Evolutionary conservation across 768 basidiomycete genomes (phyloP).

Genomic region (Leccinum sublutescens): DNA sequence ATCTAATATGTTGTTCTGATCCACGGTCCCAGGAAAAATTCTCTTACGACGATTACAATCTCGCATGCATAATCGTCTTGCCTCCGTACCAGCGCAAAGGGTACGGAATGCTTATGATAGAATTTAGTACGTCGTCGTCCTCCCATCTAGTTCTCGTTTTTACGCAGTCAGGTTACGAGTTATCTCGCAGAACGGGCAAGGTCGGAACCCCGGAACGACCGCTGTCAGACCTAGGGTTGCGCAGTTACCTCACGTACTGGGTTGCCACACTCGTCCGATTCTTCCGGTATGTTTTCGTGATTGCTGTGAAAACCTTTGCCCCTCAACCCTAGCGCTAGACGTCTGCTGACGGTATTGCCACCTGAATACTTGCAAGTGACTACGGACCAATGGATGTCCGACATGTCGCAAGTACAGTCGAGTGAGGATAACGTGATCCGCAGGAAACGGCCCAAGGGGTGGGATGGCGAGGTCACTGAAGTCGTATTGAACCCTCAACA

Average conservation of each 20-base stretch:
- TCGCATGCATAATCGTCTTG: conserved; percentile 94
- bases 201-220: conserved; percentile 94
- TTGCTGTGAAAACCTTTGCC: background rate
- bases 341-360: conserved; percentile 60
- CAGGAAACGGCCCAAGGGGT: conserved; percentile 62
- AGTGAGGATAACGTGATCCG: conserved; percentile 29
- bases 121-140: conserved; percentile 76
- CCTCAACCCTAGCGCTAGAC: conserved; percentile 32
- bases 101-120: conserved; percentile 94
- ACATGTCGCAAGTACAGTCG: conserved; percentile 36
- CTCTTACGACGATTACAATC: conserved; percentile 95
- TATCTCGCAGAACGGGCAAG: conserved; percentile 76
- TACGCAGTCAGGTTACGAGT: conserved; percentile 73
- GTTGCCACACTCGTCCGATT: conserved; percentile 80
- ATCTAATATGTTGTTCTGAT: background rate
- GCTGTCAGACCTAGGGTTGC: conserved; percentile 87
- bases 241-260: conserved; percentile 90
- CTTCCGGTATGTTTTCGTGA: conserved; percentile 53
- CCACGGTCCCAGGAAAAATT: conserved; percentile 68
- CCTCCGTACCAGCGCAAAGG: conserved; percentile 90
- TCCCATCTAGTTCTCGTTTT: background rate
- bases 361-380: conserved; percentile 48
- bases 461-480: conserved; percentile 65
- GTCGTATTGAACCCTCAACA: conserved; percentile 34
- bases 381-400: conserved; percentile 44